phyloP scores from a whole-genome alignment of 371 early-diverging fungal genomes.

The Mortierella sp. region DNA sequence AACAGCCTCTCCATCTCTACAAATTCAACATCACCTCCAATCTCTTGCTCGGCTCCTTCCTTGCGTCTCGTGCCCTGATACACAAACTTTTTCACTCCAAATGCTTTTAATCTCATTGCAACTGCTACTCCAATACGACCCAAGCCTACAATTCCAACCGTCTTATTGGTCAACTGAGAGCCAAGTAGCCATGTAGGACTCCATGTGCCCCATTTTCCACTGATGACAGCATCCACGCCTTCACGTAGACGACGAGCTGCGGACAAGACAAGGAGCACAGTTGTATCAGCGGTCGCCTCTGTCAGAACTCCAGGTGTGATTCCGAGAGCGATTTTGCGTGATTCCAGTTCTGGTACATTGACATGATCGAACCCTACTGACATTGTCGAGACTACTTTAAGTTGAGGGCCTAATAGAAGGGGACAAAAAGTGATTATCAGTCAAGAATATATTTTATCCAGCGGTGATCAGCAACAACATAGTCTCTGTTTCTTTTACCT shows the following conservation, averaged over 20 bases:
- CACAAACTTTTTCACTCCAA: slow-evolving; percentile 70
- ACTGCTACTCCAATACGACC: slow-evolving; percentile 89
- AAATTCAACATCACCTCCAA: slow-evolving; percentile 58
- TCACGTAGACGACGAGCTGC: slow-evolving; percentile 78
- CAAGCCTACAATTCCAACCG: slow-evolving; percentile 87
- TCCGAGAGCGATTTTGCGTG: slow-evolving; percentile 73
- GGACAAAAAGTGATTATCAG: no score
- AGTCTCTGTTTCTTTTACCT: no score
- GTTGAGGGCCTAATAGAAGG: slow-evolving; percentile 59
- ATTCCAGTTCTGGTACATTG: slow-evolving; percentile 63
- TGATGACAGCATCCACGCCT: slow-evolving; percentile 65
- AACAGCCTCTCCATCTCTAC: slow-evolving; percentile 70
- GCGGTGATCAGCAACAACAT: no score
- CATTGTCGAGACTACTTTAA: slow-evolving; percentile 77
- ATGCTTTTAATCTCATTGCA: slow-evolving; percentile 75
- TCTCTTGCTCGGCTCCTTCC: slow-evolving; percentile 50
- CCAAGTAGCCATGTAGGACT: slow-evolving; percentile 82
- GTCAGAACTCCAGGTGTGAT: slow-evolving; percentile 91
- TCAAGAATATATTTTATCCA: no score
- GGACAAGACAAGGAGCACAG: slow-evolving; percentile 79
- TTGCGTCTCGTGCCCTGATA: slow-evolving; percentile 67
- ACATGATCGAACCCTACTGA: slow-evolving; percentile 92
- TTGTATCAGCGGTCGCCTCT: slow-evolving; percentile 89
- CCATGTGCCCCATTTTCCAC: slow-evolving; percentile 78
- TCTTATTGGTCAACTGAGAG: slow-evolving; percentile 78